phyloP scores from a whole-genome alignment of 1,139 yeast genomes.

The Yamadazyma spencermartinsiae region DNA sequence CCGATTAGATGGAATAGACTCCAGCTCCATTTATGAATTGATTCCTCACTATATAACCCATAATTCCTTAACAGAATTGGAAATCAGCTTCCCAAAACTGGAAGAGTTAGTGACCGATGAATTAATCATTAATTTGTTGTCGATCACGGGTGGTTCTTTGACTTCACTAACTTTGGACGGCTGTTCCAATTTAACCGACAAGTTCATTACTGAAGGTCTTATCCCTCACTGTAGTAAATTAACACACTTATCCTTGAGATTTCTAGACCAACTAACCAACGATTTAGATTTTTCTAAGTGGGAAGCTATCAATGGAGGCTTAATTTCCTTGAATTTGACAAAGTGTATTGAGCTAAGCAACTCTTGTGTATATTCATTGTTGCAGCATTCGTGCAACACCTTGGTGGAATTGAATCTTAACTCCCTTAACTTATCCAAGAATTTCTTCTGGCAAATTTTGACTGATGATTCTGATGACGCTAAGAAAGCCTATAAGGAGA shows the following conservation, averaged over 20 bases:
- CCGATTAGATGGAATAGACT: slow-evolving; percentile 68
- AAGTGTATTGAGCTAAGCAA: slow-evolving; percentile 71
- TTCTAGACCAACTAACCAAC: slow-evolving; percentile 63
- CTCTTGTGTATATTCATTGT: slow-evolving; percentile 55
- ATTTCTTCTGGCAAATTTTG: slow-evolving; percentile 45
- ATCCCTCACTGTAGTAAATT: slow-evolving; percentile 57
- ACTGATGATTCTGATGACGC: slow-evolving; percentile 26
- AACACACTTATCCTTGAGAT: slow-evolving; percentile 51
- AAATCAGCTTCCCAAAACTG: slow-evolving; percentile 64
- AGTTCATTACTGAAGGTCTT: slow-evolving; percentile 57
- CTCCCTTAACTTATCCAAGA: slow-evolving; percentile 60
- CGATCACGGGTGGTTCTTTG: slow-evolving; percentile 63
- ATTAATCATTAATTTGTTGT: slow-evolving; percentile 60
- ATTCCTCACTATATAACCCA: slow-evolving; percentile 60
- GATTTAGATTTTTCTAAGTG: slow-evolving; percentile 55
- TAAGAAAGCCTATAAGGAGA: slow-evolving; percentile 29
- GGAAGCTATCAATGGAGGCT: slow-evolving; percentile 49
- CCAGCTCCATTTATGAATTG: slow-evolving; percentile 57
- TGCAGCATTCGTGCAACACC: slow-evolving; percentile 65
- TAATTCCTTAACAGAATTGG: slow-evolving; percentile 54
- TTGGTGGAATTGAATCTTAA: slow-evolving; percentile 70
- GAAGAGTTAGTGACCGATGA: slow-evolving; percentile 74
- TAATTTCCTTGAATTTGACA: slow-evolving; percentile 60
- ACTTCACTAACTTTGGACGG: slow-evolving; percentile 65
- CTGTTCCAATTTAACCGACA: slow-evolving; percentile 70